Base-by-base conservation (phyloP, 78 protist species). In the Dictyostelium firmibasis region DNA sequence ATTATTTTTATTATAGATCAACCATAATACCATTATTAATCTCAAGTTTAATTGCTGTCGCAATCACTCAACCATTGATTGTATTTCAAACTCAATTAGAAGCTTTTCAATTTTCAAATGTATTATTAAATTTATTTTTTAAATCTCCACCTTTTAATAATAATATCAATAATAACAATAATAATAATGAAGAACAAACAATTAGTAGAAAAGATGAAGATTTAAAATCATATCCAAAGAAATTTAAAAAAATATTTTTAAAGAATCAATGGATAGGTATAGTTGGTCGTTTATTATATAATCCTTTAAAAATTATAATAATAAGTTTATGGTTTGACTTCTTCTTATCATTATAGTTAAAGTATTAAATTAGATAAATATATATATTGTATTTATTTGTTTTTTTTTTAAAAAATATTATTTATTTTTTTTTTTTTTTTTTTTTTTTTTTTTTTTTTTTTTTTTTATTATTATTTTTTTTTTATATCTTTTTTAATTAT, bases 291-390 rank as follows among this genome's bases (percentile, higher is more conserved):
- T 69, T 81, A 64, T 69, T 89, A 9, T 81, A 81, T 67, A 31
- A 33, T 44, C 64, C 87, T 20, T 20, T 81, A 35, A 35, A 75
- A 70, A 25, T 89, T 10, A 23, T 70, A 6, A 70, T 89, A 25
- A 64, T 89, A 16, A 62, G 87, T 35, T 4, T 89, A 23, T 89
- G 94, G 94, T 89, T 64, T 89, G 94, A 89, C 53, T 89, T 81
- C 67, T 31, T 89, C 23, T 13, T 38, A 23, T 69, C 44, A 14
- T 18, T 38, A 64, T 23, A 35, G 10, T 6, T 29, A 3, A 16
- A 16, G n/a, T 10, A 62, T 25, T n/a, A 62, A 1, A 25, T 25
- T n/a, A 62, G 16, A 72, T 31, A 72, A 31, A 31, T 69, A 10
- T 69, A 29, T n/a, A 67, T 31, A 70, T 31, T 70, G 2, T 33